Conservation (phyloP, 202 grass and related monocot species). For the Dendrocalamus latiflorus region DNA sequence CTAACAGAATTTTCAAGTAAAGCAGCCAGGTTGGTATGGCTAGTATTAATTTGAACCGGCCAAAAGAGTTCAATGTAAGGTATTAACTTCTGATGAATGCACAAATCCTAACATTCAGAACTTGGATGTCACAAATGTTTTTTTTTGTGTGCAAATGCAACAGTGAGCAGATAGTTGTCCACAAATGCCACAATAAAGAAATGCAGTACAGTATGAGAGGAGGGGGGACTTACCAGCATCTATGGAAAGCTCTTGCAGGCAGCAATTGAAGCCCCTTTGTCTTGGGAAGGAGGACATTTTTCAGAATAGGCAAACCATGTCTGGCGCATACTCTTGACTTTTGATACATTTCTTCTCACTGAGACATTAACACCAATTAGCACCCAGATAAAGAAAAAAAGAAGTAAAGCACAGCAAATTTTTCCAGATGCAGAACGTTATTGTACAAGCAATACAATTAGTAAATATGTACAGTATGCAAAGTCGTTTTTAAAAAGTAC, state of each 20-base stretch:
- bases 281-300: slow-evolving; percentile 85
- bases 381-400: not conserved
- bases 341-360: slow-evolving; percentile 91
- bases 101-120: not conserved
- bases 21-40: not conserved
- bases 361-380: slow-evolving; percentile 18
- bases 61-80: not conserved
- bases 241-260: slow-evolving; percentile 57
- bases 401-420: not conserved
- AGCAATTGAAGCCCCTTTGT: slow-evolving; percentile 80
- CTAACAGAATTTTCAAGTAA: not conserved
- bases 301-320: slow-evolving; percentile 86
- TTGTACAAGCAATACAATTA: not conserved
- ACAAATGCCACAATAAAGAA: slow-evolving; percentile 8
- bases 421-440: not conserved
- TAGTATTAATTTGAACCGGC: not conserved
- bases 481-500: not conserved
- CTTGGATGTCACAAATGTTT: not conserved
- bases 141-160: not conserved
- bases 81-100: not conserved
- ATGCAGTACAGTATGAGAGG: not conserved
- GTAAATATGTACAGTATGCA: not conserved
- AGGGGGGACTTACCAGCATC: slow-evolving; percentile 55
- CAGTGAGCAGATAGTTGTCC: not conserved
- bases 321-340: slow-evolving; percentile 75